These are phyloP conservation scores for Globisporangium splendens DNA, from an alignment of 352 stramenopile species.

Conservation along the genomic window DNA sequence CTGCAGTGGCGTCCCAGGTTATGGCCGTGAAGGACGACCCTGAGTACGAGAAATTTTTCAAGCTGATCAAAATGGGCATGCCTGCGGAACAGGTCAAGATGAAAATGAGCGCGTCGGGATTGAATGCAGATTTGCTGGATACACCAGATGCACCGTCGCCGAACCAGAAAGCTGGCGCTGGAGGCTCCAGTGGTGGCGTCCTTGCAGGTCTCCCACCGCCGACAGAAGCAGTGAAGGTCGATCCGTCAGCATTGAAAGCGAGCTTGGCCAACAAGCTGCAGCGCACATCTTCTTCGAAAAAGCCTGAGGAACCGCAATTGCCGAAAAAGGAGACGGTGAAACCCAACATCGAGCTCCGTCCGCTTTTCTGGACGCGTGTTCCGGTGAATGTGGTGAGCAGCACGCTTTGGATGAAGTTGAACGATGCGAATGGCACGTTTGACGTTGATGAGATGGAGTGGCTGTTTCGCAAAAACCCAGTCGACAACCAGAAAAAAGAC, in stretches of 20 bases:
- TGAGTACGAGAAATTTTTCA: constrained; percentile 94
- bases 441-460: constrained; percentile 85
- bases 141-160: constrained; percentile 68
- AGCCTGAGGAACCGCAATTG: constrained; percentile 58
- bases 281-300: constrained; percentile 38
- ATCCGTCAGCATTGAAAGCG: constrained; percentile 55
- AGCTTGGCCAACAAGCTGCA: constrained; percentile 53
- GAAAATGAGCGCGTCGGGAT: constrained; percentile 82
- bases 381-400: constrained; percentile 85
- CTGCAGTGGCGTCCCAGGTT: constrained; percentile 7
- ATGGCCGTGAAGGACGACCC: constrained; percentile 92
- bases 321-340: constrained; percentile 87
- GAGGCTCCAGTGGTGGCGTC: constrained; percentile 22
- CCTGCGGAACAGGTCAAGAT: constrained; percentile 90
- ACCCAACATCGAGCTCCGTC: constrained; percentile 82
- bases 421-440: constrained; percentile 60
- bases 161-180: constrained; percentile 39
- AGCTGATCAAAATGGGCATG: constrained; percentile 91
- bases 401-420: constrained; percentile 85
- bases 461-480: constrained; percentile 86
- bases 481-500: constrained; percentile 58
- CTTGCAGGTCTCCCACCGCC: constrained; percentile 57
- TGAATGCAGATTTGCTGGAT: constrained; percentile 66
- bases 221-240: constrained; percentile 65
- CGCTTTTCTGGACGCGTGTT: constrained; percentile 87